Evolutionary conservation across 2,329 filamentous ascomycete genomes (phyloP), one percentile per base, ranked within the genome.

Genomic region (Fusarium continuum): DNA sequence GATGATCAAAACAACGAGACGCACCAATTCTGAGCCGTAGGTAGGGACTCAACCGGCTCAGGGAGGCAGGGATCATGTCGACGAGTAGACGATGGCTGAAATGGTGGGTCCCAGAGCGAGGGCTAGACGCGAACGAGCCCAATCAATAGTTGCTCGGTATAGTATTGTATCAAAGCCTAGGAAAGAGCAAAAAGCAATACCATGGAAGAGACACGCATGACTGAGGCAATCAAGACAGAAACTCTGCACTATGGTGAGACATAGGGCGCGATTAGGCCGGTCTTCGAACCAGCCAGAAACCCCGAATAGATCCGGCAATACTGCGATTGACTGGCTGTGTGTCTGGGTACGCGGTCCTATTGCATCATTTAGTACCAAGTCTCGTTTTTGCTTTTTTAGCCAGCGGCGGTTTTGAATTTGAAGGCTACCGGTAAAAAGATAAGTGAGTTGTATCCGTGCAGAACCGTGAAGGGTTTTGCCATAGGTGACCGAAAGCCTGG

Each of bases 181-280:
- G 47, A 54, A 57, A 56, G 47, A 55, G 31, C 36, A 67, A 63
- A 60, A 51, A 58, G 54, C 52, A 55, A 61, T 45, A 25, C 45
- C 39, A 53, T 53, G 43, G 32, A 48, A 43, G 38, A 54, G 50
- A 66, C n/a, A n/a, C 47, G 52, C 61, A 69, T 66, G 60, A 58
- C 53, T 68, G 61, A 61, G 56, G 59, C 53, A 49, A 69, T 54
- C 44, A 23, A 46, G 32, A 41, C 55, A 57, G 53, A 49, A n/a
- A 49, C 29, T 54, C 50, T 45, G 44, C 39, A 54, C 63, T 51
- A 64, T 56, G 39, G 61, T 71, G 69, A 71, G 69, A 71, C 69
- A 71, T 34, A 61, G 36, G 45, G 55, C n/a, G 20, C 47, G 61
- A 56, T 64, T 55, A 58, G 56, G 61, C 58, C 59, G 56, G 55